Evolutionary conservation across 2,329 filamentous ascomycete genomes (phyloP), one percentile per base, ranked within the genome.

Genomic region (Hymenoscyphus infarciens): DNA sequence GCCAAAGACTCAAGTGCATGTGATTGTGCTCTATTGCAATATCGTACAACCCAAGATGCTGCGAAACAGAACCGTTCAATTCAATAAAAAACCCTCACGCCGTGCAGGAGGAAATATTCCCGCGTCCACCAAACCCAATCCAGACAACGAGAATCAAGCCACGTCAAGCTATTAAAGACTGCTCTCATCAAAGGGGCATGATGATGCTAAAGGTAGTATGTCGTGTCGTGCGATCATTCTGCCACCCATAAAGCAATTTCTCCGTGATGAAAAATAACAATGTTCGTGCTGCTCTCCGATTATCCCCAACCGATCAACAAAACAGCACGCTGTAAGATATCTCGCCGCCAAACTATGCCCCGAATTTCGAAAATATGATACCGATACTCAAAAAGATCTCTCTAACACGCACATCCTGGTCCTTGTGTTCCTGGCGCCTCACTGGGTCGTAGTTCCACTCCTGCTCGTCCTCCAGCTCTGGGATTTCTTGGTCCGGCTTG

Each of bases 401-500:
- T 61, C 78, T 82, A 90, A 75, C 87, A 90, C 73, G 86, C 84
- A 79, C 87, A 90, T 64, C 80, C 82, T 22, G 81, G 81, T 60
- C 80, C 80, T 74, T 87, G 82, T 62, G 86, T 86, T 62, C 79
- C 80, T 68, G 85, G 81, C 61, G 85, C 79, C 61, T 75, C 75
- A 8, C 45, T 52, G 16, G 73, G 71, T 63, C 87, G 82, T 67
- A 91, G 78, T 75, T 90, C 87, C 42, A 91, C 88, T 60, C 87
- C 87, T 31, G 68, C 70, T 62, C 75, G 70, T 69, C 83, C 81
- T 67, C 83, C 84, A 63, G 84, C 78, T 71, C 93, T 84, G 74
- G 93, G 83, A 76, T 93, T 93, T 75, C 94, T 87, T 67, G 94
- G 92, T n/a, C 93, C 94, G 58, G 88, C 93, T 78, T 98, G 95